These are phyloP conservation scores for Hibiscus mutabilis DNA, from an alignment of 345 rosid species.

Conservation along the genomic window DNA sequence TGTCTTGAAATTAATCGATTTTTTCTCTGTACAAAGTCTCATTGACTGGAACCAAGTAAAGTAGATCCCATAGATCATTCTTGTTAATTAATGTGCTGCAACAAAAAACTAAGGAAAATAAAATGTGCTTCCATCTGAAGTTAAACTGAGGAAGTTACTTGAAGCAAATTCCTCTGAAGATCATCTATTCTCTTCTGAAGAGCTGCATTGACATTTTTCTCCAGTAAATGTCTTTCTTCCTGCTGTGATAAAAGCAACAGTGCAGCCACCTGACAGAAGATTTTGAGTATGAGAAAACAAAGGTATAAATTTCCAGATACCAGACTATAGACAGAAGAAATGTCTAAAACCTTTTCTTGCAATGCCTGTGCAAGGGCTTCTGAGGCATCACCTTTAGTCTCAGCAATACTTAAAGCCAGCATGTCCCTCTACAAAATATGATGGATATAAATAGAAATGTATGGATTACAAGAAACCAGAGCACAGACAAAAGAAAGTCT, in stretches of 20 bases:
- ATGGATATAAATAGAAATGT: not conserved
- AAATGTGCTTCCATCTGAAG: not conserved
- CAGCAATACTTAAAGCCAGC: constrained; percentile 16
- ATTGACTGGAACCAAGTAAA: not conserved
- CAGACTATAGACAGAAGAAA: not conserved
- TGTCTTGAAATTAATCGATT: not conserved
- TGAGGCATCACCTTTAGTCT: constrained; percentile 34
- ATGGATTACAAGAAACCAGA: not conserved
- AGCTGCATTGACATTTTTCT: constrained; percentile 73
- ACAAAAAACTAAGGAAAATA: not conserved
- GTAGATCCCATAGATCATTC: not conserved
- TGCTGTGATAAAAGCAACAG: constrained; percentile 86
- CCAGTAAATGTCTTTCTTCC: constrained; percentile 90
- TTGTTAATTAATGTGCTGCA: not conserved
- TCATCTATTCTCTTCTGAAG: constrained; percentile 83
- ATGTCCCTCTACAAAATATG: constrained; percentile 37
- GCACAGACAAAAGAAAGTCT: not conserved
- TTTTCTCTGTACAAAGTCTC: not conserved
- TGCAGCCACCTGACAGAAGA: constrained; percentile 57
- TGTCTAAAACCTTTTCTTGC: constrained; percentile 61
- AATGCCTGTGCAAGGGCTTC: constrained; percentile 70
- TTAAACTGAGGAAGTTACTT: constrained; percentile 36
- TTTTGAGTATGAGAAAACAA: constrained; percentile 7
- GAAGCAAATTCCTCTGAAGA: constrained; percentile 83
- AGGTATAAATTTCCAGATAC: not conserved